Base-by-base conservation (phyloP, 352 stramenopile genomes). In the Phytophthora chlamydospora region DNA sequence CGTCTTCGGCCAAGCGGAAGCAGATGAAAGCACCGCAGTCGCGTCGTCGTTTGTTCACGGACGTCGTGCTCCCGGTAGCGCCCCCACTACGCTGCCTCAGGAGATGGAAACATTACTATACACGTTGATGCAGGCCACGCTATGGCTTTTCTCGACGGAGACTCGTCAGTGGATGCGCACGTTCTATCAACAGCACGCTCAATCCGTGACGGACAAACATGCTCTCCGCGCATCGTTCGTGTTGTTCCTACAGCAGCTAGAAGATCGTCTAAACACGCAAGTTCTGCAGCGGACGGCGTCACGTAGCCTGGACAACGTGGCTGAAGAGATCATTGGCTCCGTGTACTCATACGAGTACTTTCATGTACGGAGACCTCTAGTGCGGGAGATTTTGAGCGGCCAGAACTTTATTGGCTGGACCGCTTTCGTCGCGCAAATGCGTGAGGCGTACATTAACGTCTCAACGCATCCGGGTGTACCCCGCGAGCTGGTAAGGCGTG, bases 271-370 rank as follows among this genome's bases (percentile, higher is more conserved):
- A 35, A 66, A 85, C 50, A 52, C 60, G 36, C 49, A 75, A 19
- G 73, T 85, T 41, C 80, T 83, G 16, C 39, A 38, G 2, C 40
- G 38, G 19, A 75, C 70, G 27, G 45, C 59, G 24, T 44, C 83
- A 11, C 45, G 42, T 14, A 74, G 51, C 16, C 49, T 83, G 9
- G 63, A 56, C 10, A 70, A 71, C n/a, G 62, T 68, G 8, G 71
- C 76, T 7, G 76, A 85, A 29, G 76, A 85, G 51, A 71, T 85
- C 50, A 82, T 81, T 24, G 69, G 61, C 0, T 65, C 63, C 13
- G 73, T 85, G 21, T 85, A 85, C 65, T 78, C 68, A 42, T 59
- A 75, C 47, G 60, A 78, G 38, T 51, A 56, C 24, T 80, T 75
- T 45, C 62, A 76, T 36, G 34, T 36, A 6, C 73, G 78, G 66